Base-by-base conservation (phyloP, 2,329 filamentous ascomycete genomes). In the Pleurostoma richardsiae region DNA sequence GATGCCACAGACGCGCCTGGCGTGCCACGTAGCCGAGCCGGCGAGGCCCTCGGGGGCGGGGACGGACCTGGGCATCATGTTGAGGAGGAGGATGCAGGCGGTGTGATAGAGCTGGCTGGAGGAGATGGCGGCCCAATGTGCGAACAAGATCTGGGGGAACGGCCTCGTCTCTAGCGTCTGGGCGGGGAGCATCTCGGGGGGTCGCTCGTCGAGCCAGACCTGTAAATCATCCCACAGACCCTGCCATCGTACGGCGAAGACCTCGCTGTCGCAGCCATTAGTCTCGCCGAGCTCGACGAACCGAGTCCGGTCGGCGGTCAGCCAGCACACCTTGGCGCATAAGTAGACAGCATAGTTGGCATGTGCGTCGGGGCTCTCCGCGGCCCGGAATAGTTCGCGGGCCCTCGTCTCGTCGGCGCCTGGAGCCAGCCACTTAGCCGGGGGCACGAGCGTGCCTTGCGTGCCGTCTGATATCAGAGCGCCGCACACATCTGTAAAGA, bases 341-440 rank as follows among this genome's bases (percentile, higher is more conserved):
- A 83, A 67, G 51, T 77, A 83, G 3, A 83, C 77, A 6, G 78
- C 70, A 52, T 77, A 78, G 53, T 82, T 82, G 30, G 79, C 79
- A 50, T 80, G 72, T 69, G 76, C 79, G 52, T 83, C 79, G 4
- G 73, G 66, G 7, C 62, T 64, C 54, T 52, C 50, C 11, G 47
- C 7, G 5, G 36, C 27, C 33, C 59, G 57, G 53, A 73, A 67
- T 46, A 73, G 52, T 40, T 58, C 53, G 11, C 60, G 57, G 4
- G 67, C 66, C 19, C 67, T 63, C 5, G 62, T 56, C 19, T 66
- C 60, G 10, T 66, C 53, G 8, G 65, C 59, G 27, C 65, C 65
- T 5, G 65, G 62, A 1, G 69, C 65, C 3, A 76, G 65, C 77
- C 76, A 80, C 47, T 72, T 72, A 28, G 62, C 55, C 1, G 72